Evolutionary conservation across 139 green algal genomes (phyloP).

Genomic region (Nannochloris sp.): DNA sequence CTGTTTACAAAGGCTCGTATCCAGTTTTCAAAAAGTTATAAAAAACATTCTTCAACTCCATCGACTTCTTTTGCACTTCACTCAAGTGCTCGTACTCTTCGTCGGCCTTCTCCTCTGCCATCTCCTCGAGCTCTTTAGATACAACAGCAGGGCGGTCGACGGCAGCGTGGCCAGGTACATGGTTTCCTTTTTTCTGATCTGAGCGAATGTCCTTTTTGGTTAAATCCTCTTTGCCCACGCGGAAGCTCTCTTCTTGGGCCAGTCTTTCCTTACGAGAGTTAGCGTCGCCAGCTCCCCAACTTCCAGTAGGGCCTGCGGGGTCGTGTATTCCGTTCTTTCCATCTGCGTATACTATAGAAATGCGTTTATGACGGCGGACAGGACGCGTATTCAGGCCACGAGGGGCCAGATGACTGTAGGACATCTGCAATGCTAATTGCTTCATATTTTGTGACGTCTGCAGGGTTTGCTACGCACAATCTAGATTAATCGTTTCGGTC

Average conservation of each 20-base stretch:
- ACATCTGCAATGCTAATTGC: no score
- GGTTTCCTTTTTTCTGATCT: background rate
- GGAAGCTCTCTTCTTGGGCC: background rate
- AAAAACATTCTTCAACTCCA: background rate
- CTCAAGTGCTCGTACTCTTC: constrained; percentile 9
- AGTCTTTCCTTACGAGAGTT: background rate
- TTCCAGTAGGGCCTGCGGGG: background rate
- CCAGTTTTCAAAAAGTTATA: background rate
- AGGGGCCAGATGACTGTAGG: background rate
- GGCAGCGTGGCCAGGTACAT: constrained; percentile 1
- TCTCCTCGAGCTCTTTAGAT: background rate
- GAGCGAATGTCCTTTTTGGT: background rate
- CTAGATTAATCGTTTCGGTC: no score
- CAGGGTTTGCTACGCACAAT: no score
- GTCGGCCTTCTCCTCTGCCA: constrained; percentile 2
- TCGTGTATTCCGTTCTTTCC: background rate
- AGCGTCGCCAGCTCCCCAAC: background rate
- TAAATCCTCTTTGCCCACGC: background rate
- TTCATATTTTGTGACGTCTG: no score
- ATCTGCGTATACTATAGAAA: background rate
- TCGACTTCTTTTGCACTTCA: background rate
- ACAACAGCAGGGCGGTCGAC: background rate
- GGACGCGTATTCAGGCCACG: background rate
- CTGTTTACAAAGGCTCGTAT: background rate
- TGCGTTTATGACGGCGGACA: background rate